Base-by-base conservation (phyloP, 345 rosid species). In the Salix udensis region DNA sequence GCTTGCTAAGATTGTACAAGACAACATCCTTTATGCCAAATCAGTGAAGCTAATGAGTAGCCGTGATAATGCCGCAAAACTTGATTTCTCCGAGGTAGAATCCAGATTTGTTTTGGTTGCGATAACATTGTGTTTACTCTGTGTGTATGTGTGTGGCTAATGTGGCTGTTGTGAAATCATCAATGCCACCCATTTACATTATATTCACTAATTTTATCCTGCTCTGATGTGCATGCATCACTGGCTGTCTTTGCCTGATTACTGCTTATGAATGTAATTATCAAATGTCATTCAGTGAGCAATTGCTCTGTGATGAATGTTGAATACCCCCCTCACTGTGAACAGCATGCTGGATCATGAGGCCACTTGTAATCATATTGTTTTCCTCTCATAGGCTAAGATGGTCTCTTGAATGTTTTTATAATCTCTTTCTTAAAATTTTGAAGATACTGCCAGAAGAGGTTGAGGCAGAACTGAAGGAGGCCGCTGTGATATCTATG, bases 401-500 rank as follows among this genome's bases (percentile, higher is more conserved):
- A 71, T 71, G n/a, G 39, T 58, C 19, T 68, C 31, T 18, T 40
- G 19, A 53, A 70, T 69, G 12, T 37, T 23, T 60, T 53, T 31
- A 28, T 14, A 40, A 3, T 19, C 39, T 10, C 42, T 24, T 19
- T 19, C 28, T 24, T 65, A 24, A 65, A 61, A 68, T 72, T 80
- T 77, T 23, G 7, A 80, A 93, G 97, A 70, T 92, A 72, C 73
- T 96, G 67, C 76, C 91, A 0, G 98, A 91, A 68, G 98, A 91
- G 44, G 76, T 90, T 79, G 98, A 96, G 80, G 68, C 86, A 3
- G 94, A 91, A 21, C 66, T 96, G 74, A 96, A 96, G 77, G 99
- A 92, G 46, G 97, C 98, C 9, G 86, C 96, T 46, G 79, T 88
- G 72, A 93, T 92, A 86, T 96, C 98, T 26, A 92, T 92, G 99